Base-by-base conservation (phyloP, 257 asterid genomes). In the Nemophila menziesii region DNA sequence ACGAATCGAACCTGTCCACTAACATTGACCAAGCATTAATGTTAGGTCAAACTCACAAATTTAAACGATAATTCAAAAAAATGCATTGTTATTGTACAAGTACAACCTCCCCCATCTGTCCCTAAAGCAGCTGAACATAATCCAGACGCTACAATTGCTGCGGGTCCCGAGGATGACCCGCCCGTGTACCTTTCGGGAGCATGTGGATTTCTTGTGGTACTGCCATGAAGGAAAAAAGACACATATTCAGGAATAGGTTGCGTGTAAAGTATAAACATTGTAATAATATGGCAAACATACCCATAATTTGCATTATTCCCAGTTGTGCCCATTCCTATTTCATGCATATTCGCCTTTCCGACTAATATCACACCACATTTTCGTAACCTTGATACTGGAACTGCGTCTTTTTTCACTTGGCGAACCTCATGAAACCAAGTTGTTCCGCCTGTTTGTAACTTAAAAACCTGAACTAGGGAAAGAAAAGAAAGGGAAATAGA, bases 271-370 rank as follows among this genome's bases (percentile, higher is more conserved):
- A 1, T 17, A 12, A 8, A 12, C 16, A 3, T 37, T 37, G 4
- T 37, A 37, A 11, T 11, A 36, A 17, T 17, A 3, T 37, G 4
- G 56, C 9, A 57, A 34, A 49, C 66, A 47, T 74, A 90, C 99
- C 99, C 99, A 40, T 85, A 39, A 60, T 90, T 85, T 60, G 99
- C 79, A 61, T 90, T 90, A 53, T 81, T 90, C 70, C 99, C 99
- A 16, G 96, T 81, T 4, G 93, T 79, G 19, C 99, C 99, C 70
- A 90, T 48, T 43, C 99, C 99, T 63, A 90, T 48, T 64, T 90
- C 99, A 73, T 90, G 96, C 99, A 90, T 90, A 72, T 85, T 90
- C 50, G 99, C 99, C 65, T 90, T 90, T 51, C 99, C 99, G 51
- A 85, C 99, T 23, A 90, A 77, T 54, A 90, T 61, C 51, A 61